Evolutionary conservation across 2,329 filamentous ascomycete species (phyloP).

Genomic region (Nemania bipapillata): DNA sequence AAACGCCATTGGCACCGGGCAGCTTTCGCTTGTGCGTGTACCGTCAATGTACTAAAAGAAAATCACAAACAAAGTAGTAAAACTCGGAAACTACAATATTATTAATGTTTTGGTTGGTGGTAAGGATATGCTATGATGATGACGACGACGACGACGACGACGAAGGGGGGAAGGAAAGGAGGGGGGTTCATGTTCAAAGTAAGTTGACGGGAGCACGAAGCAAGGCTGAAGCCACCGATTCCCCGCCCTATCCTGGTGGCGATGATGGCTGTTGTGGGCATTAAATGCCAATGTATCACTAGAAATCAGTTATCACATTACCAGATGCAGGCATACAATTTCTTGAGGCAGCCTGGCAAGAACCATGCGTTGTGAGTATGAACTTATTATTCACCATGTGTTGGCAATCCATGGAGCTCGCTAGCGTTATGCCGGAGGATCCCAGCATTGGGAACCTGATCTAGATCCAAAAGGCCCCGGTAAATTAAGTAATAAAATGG

Average conservation of each 20-base stretch:
- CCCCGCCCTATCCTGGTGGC: background rate
- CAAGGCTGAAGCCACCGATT: constrained; percentile 14
- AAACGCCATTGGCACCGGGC: constrained; percentile 22
- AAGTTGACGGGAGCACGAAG: constrained; percentile 24
- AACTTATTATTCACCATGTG: too few relatives aligned
- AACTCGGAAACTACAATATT: constrained; percentile 31
- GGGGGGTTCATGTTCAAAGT: constrained; percentile 12
- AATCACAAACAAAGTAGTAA: constrained; percentile 35
- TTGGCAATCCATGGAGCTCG: too few relatives aligned
- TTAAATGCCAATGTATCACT: constrained; percentile 30
- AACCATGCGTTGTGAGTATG: too few relatives aligned
- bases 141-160: constrained; percentile 15
- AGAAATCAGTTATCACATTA: constrained; percentile 25
- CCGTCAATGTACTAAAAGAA: constrained; percentile 33
- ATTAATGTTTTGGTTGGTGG: constrained; percentile 31
- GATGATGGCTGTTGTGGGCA: constrained; percentile 14
- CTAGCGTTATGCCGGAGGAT: too few relatives aligned
- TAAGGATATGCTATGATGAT: constrained; percentile 10
- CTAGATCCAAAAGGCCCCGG: too few relatives aligned
- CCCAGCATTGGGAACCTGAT: too few relatives aligned
- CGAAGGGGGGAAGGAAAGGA: constrained; percentile 1
- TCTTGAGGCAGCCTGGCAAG: too few relatives aligned
- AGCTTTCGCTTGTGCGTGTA: constrained; percentile 37
- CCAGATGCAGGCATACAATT: too few relatives aligned
- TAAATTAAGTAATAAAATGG: too few relatives aligned